Base-by-base conservation (phyloP, 768 basidiomycete genomes). In the Cyathus striatus region DNA sequence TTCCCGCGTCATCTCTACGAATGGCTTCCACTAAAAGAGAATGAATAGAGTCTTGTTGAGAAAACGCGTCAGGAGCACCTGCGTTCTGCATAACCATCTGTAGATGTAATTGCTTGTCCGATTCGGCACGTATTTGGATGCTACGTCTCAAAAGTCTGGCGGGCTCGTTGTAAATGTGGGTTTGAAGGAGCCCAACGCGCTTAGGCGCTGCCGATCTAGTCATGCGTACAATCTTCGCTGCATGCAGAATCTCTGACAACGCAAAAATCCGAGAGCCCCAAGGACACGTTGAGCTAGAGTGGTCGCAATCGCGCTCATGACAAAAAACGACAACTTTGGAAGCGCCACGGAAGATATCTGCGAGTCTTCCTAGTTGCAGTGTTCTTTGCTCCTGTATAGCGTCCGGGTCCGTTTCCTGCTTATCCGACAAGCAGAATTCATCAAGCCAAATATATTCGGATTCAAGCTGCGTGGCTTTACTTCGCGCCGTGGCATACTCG, bases 41-140 rank as follows among this genome's bases (percentile, higher is more conserved):
- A 40, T 58, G 55, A 33, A 57, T 57, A 17, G 52, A 43, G 13
- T 32, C 5, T 34, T 57, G 52, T 50, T 50, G 54, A 2, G 47
- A 36, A 14, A 43, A 26, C 2, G 47, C 33, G 4, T 50, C 56
- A 16, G 52, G 38, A 40, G 50, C 48, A 3, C 36, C 38, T 17
- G 49, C 45, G 18, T 54, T 40, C 30, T 54, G 47, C 48, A 54
- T 53, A 22, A 57, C 45, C 6, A 50, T 48, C 22, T 54, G 48
- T 6, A 54, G 36, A 41, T 53, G 53, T 40, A 39, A 49, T 16
- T 37, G 21, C 6, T 40, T 42, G 3, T 20, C 34, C 17, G 17
- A 7, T 18, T 40, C 47, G 10, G 43, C 44, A 12, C 17, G 25
- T 21, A 36, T 26, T 33, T 35, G 44, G 14, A 46, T 30, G 14